Conservation (phyloP, 768 basidiomycete species). For the Tricholoma flavovirens region DNA sequence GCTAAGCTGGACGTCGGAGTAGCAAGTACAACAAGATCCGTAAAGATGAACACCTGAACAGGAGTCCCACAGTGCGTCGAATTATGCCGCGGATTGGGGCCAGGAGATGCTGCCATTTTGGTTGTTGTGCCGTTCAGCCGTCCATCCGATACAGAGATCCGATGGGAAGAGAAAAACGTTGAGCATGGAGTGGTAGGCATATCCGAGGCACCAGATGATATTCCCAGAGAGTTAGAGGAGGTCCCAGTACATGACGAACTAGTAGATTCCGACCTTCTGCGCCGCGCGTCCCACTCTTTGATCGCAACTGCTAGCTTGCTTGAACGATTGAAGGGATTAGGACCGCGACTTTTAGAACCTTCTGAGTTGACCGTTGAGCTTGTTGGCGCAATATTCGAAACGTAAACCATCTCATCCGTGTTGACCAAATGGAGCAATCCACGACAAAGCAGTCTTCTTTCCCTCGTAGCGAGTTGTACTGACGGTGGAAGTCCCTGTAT, state of each 20-base stretch:
- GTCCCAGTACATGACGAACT: constrained; percentile 20
- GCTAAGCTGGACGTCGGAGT: constrained; percentile 21
- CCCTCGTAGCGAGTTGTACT: constrained; percentile 57
- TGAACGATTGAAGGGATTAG: constrained; percentile 18
- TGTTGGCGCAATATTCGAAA: constrained; percentile 11
- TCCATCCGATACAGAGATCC: constrained; percentile 8
- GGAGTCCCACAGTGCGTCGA: constrained; percentile 9
- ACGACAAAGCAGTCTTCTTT: constrained; percentile 68
- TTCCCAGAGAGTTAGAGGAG: constrained; percentile 17
- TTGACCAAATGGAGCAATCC: constrained; percentile 50
- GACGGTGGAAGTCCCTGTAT: constrained; percentile 55
- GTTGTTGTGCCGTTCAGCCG: constrained; percentile 2
- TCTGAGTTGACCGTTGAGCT: constrained; percentile 4
- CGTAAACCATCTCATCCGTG: constrained; percentile 18
- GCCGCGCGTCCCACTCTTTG: constrained; percentile 35
- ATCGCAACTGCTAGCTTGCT: constrained; percentile 36
- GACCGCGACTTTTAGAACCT: constrained; percentile 6
- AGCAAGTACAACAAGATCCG: constrained; percentile 63
- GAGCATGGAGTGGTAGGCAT: constrained; percentile 8
- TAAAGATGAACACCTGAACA: constrained; percentile 43
- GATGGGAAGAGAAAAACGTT: constrained; percentile 13
- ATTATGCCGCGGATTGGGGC: constrained; percentile 1
- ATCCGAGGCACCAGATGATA: constrained; percentile 8
- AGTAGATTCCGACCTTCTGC: constrained; percentile 37
- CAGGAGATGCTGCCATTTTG: constrained; percentile 10